Evolutionary conservation across 495 filamentous ascomycete species (phyloP).

Genomic region (Hyaloscypha variabilis): DNA sequence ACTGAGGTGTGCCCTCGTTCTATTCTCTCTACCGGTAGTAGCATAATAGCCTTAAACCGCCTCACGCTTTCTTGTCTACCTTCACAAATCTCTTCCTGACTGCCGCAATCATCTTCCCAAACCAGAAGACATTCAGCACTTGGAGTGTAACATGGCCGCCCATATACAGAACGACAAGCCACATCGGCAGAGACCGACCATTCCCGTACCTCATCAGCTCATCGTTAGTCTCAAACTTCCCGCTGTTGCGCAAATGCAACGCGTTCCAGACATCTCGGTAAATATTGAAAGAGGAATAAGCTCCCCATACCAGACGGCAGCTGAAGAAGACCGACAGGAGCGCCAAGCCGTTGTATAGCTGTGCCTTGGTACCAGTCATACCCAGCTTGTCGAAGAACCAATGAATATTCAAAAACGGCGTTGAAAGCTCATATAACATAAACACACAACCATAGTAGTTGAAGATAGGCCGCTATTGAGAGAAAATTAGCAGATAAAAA

Average conservation of each 20-base stretch:
- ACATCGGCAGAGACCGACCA: slow-evolving; percentile 63
- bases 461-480: slow-evolving; percentile 77
- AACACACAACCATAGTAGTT: slow-evolving; percentile 90
- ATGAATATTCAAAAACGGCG: slow-evolving; percentile 92
- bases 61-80: slow-evolving; percentile 15
- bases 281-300: slow-evolving; percentile 75
- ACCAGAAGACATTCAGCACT: slow-evolving; percentile 91
- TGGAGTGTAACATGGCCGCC: slow-evolving; percentile 78
- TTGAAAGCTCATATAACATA: slow-evolving; percentile 96
- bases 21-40: no score
- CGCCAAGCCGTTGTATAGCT: slow-evolving; percentile 84
- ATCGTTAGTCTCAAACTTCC: slow-evolving; percentile 34
- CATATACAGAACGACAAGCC: slow-evolving; percentile 78
- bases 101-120: slow-evolving; percentile 93
- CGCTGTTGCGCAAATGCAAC: slow-evolving; percentile 38
- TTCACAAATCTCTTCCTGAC: slow-evolving; percentile 77
- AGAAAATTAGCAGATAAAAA: slow-evolving; percentile 3
- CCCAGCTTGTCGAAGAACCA: slow-evolving; percentile 98
- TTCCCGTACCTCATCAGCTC: slow-evolving; percentile 45
- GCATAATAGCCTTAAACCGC: background rate
- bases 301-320: slow-evolving; percentile 89
- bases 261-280: slow-evolving; percentile 79
- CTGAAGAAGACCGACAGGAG: slow-evolving; percentile 78
- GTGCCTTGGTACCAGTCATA: slow-evolving; percentile 78
- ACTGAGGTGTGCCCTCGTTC: background rate